Base-by-base conservation (phyloP, 2,329 filamentous ascomycete species). In the Xylaria sp. region DNA sequence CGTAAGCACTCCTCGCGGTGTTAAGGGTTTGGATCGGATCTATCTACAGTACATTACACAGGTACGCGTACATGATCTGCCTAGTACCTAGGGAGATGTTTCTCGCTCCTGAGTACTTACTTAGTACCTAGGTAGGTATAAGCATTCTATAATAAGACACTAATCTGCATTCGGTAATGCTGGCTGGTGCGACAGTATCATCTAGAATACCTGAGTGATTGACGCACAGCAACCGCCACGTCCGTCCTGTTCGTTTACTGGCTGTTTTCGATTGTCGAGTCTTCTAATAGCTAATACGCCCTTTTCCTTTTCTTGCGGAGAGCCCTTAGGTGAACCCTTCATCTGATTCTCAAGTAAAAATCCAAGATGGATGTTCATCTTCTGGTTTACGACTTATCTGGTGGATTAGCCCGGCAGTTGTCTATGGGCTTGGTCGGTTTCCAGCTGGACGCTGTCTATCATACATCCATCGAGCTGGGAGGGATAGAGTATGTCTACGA, bases 401-500 rank as follows among this genome's bases (percentile, higher is more conserved):
- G 75, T n/a, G 85, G 85, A 19, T 68, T 87, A 41, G 84, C 84
- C 13, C 79, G 80, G 9, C 79, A 86, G 67, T 79, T 87, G 78
- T 86, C 84, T 17, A 75, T 79, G 78, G 76, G 80, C 63, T 67
- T 82, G 56, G 75, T 88, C 9, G 79, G 84, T 15, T 83, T 86
- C 67, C 80, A 84, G 54, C 91, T 97, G 51, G 94, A 98, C 75
- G 95, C 95, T 55, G 87, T 99, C 54, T 98, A 98, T 70, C 95
- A 99, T 75, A 98, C 95, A 0, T 92, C 93, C 0, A 88, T 99
- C 55, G 89, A 97, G 41, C 82, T 98, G 38, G 85, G 88, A 54
- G 88, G 89, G n/a, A 84, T 90, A 52, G 95, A 99, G 77, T 97
- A 96, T 75, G 86, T 94, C 70, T 98, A 93, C 69, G 94, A 96